Conservation (phyloP, 1,284 basidiomycete species). For the Takashimella tepidaria region DNA sequence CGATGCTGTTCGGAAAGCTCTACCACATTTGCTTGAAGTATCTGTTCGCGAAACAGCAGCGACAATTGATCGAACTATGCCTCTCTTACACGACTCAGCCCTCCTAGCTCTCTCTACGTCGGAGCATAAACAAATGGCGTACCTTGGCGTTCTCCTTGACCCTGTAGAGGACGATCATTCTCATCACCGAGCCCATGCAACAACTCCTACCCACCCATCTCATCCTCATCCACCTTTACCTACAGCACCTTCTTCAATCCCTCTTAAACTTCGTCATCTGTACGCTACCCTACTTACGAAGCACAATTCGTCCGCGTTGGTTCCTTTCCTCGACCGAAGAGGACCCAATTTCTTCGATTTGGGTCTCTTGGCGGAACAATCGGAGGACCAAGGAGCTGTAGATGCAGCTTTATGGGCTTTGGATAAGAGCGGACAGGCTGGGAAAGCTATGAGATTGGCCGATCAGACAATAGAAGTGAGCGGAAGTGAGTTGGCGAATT, state of each 20-base stretch:
- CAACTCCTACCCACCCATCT: conserved; percentile 40
- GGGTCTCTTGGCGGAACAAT: conserved; percentile 57
- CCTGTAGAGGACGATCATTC: conserved; percentile 51
- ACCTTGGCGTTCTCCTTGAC: conserved; percentile 70
- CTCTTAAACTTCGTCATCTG: conserved; percentile 52
- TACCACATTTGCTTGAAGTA: conserved; percentile 61
- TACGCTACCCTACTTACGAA: conserved; percentile 72
- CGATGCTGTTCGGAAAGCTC: conserved; percentile 54
- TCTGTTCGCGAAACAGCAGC: conserved; percentile 64
- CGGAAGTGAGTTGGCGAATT: conserved; percentile 54
- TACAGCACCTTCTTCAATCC: conserved; percentile 50
- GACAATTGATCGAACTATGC: conserved; percentile 67
- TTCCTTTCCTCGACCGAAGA: conserved; percentile 62
- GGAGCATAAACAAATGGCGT: conserved; percentile 64
- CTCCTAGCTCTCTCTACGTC: conserved; percentile 20
- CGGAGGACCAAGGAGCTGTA: conserved; percentile 62
- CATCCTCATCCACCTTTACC: background rate
- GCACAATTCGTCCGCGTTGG: conserved; percentile 62
- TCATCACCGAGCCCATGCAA: background rate
- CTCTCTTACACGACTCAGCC: conserved; percentile 58
- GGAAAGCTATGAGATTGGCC: conserved; percentile 63
- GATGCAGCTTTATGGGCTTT: conserved; percentile 80
- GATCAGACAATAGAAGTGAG: conserved; percentile 59
- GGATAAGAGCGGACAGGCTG: conserved; percentile 60
- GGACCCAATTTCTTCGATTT: conserved; percentile 59